Conservation (phyloP, 495 filamentous ascomycete genomes). For the Hypoxylon subgilvum region DNA sequence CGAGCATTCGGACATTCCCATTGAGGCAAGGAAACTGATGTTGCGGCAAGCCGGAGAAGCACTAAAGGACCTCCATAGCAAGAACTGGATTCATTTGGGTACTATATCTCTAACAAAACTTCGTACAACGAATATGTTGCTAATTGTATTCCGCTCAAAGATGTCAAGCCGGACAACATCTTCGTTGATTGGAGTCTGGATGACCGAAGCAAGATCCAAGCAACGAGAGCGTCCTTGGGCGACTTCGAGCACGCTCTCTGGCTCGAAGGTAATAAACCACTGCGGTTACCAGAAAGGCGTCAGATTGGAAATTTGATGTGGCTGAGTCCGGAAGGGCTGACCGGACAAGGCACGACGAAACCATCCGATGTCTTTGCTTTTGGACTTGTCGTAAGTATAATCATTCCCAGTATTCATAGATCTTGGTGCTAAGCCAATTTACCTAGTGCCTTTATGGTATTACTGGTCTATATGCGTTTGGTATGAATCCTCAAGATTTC, state of each 20-base stretch:
- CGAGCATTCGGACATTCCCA: constrained; percentile 34
- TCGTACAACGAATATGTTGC: constrained; percentile 25
- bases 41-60: constrained; percentile 39
- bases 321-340: constrained; percentile 45
- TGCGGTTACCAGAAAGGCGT: constrained; percentile 34
- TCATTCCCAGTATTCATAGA: too few species aligned
- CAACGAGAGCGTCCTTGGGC: constrained; percentile 41
- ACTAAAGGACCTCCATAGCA: constrained; percentile 42
- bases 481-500: too few species aligned
- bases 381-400: constrained; percentile 44
- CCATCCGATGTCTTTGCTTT: constrained; percentile 41
- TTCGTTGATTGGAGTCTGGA: constrained; percentile 44
- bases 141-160: constrained; percentile 33
- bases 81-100: constrained; percentile 42
- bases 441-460: too few species aligned
- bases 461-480: too few species aligned
- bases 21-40: constrained; percentile 35
- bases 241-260: constrained; percentile 46
- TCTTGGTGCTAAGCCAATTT: too few species aligned
- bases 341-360: constrained; percentile 37
- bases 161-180: constrained; percentile 48
- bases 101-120: constrained; percentile 22
- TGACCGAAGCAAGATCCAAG: constrained; percentile 36
- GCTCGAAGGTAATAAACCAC: constrained; percentile 31
- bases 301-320: constrained; percentile 44